phyloP scores from a whole-genome alignment of 2,329 filamentous ascomycete genomes.

The Fusarium neocosmosporiellum region DNA sequence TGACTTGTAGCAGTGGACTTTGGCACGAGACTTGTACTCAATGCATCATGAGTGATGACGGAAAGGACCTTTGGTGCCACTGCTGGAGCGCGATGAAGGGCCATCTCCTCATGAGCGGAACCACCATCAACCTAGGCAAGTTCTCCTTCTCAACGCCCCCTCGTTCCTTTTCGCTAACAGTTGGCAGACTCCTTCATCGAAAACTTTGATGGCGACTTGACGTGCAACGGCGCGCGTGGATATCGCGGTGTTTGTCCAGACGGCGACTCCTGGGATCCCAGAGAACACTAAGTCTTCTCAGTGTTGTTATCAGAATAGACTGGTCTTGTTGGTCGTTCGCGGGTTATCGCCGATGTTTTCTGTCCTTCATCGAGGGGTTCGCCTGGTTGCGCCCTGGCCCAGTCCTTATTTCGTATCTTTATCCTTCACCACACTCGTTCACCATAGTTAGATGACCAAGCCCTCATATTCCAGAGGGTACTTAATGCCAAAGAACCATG shows the following conservation, averaged over 20 bases:
- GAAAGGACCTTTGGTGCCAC: constrained; percentile 8
- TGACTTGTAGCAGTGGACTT: constrained; percentile 14
- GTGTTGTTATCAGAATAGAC: not conserved
- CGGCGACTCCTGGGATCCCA: not conserved
- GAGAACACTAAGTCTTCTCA: not conserved
- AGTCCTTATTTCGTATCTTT: not conserved
- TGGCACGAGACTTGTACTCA: constrained; percentile 27
- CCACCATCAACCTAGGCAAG: constrained; percentile 20
- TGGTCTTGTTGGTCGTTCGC: not conserved
- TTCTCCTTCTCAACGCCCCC: too few species aligned
- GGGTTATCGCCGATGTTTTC: not conserved
- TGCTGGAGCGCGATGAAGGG: constrained; percentile 12
- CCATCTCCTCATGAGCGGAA: not conserved
- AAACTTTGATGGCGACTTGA: constrained; percentile 25
- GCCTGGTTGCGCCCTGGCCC: not conserved
- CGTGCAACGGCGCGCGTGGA: constrained; percentile 17
- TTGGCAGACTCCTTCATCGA: constrained; percentile 21
- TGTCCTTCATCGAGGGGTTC: not conserved
- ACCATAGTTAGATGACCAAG: not conserved
- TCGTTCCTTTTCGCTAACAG: not conserved
- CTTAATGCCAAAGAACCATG: not conserved
- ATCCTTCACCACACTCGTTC: constrained; percentile 12
- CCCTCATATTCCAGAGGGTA: not conserved
- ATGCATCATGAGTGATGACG: constrained; percentile 8
- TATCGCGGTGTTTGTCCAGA: constrained; percentile 21